These are phyloP conservation scores for Suillus sp. DNA, from an alignment of 768 basidiomycete species.

Conservation along the genomic window DNA sequence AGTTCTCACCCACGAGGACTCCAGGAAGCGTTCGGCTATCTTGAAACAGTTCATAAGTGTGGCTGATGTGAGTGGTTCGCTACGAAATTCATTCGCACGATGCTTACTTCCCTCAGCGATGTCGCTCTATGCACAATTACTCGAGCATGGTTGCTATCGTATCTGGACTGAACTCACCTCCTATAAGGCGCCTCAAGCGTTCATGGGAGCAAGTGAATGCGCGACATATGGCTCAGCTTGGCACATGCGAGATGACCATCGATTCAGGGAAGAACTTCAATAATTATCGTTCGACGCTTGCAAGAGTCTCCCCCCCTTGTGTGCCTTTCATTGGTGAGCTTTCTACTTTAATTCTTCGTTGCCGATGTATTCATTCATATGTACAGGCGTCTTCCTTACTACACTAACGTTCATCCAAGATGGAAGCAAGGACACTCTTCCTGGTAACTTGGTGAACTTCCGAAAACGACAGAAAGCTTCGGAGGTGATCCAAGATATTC, in stretches of 20 bases:
- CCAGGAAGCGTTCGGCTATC: conserved; percentile 74
- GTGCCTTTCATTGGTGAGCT: conserved; percentile 92
- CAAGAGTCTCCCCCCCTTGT: conserved; percentile 85
- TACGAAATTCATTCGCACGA: conserved; percentile 6
- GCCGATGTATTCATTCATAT: conserved; percentile 8
- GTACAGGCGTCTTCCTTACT: conserved; percentile 89
- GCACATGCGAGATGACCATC: conserved; percentile 84
- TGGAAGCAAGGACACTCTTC: conserved; percentile 85
- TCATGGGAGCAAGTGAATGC: conserved; percentile 90
- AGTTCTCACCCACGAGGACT: conserved; percentile 80
- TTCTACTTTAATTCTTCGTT: background rate
- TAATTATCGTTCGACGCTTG: conserved; percentile 84
- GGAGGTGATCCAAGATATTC: conserved; percentile 96
- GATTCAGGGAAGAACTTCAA: conserved; percentile 94
- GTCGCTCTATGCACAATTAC: conserved; percentile 88
- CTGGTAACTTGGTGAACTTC: conserved; percentile 87
- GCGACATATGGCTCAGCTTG: conserved; percentile 72
- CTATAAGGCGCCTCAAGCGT: conserved; percentile 88
- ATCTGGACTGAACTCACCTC: conserved; percentile 91
- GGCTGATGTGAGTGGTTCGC: conserved; percentile 71
- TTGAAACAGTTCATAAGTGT: conserved; percentile 91
- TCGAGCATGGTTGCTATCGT: conserved; percentile 97
- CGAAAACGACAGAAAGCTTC: conserved; percentile 93
- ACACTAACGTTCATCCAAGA: conserved; percentile 98
- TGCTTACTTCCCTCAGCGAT: conserved; percentile 59